Conservation (phyloP, 352 stramenopile species). For the Discostella stelligera region DNA sequence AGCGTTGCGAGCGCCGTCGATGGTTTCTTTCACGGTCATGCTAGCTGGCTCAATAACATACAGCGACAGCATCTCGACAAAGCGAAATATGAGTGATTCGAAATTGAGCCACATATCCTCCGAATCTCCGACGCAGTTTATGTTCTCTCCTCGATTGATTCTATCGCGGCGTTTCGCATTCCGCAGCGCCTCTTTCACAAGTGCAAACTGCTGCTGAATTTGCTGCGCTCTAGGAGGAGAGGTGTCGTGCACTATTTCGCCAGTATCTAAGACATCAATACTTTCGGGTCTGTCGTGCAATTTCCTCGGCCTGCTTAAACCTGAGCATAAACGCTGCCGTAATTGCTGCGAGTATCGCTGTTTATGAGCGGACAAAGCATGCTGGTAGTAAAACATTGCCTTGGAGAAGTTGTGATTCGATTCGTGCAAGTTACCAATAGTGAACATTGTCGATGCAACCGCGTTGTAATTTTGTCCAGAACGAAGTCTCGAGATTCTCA, state of each 20-base stretch:
- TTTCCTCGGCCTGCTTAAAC: slow-evolving; percentile 20
- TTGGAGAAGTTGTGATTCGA: slow-evolving; percentile 47
- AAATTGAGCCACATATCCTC: slow-evolving; percentile 50
- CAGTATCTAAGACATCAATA: slow-evolving; percentile 44
- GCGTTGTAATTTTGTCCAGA: slow-evolving; percentile 48
- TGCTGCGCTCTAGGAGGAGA: slow-evolving; percentile 21
- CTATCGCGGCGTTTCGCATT: slow-evolving; percentile 38
- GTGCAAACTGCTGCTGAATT: slow-evolving; percentile 44
- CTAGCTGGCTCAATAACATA: slow-evolving; percentile 54
- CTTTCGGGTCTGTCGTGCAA: slow-evolving; percentile 15
- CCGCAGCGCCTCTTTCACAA: slow-evolving; percentile 46
- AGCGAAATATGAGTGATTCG: slow-evolving; percentile 50
- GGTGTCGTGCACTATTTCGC: slow-evolving; percentile 35
- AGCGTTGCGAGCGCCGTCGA: slow-evolving; percentile 26
- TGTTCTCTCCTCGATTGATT: slow-evolving; percentile 29
- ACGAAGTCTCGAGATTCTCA: slow-evolving; percentile 46
- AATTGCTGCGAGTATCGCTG: slow-evolving; percentile 49
- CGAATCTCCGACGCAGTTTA: slow-evolving; percentile 26
- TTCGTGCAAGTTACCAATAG: slow-evolving; percentile 51
- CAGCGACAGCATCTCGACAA: slow-evolving; percentile 55
- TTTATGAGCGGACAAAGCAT: slow-evolving; percentile 49
- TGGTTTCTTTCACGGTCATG: slow-evolving; percentile 35
- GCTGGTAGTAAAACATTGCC: slow-evolving; percentile 46
- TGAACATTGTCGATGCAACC: slow-evolving; percentile 46
- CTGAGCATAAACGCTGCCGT: slow-evolving; percentile 39